phyloP scores from a whole-genome alignment of 306 rosid genomes.

The Lathyrus oleraceus region DNA sequence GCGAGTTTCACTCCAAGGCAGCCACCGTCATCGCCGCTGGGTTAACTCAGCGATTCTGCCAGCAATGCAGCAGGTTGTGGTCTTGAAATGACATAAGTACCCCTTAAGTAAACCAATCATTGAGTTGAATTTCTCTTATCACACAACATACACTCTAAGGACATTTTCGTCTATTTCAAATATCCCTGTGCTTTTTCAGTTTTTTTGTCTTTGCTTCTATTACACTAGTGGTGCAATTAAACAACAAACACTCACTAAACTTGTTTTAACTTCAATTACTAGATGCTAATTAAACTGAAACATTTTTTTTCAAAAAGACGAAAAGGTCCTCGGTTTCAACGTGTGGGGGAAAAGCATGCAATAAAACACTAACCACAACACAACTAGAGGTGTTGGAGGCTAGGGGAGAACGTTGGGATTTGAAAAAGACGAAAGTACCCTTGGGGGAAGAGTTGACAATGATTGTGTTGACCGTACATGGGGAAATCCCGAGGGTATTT shows the following conservation, averaged over 20 bases:
- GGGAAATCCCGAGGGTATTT: conserved; percentile 86
- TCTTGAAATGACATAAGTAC: conserved; percentile 20
- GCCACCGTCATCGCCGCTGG: conserved; percentile 93
- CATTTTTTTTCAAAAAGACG: conserved; percentile 10
- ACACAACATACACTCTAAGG: conserved; percentile 38
- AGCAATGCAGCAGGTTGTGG: conserved; percentile 95
- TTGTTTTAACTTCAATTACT: neutral
- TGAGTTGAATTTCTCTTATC: conserved; percentile 1
- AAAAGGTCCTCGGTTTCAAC: too few species aligned
- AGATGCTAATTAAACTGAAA: neutral
- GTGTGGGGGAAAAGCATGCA: neutral
- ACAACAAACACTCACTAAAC: neutral
- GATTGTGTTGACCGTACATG: conserved; percentile 65
- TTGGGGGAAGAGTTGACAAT: conserved; percentile 42
- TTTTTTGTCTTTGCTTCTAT: conserved; percentile 1
- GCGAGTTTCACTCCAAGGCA: conserved; percentile 96
- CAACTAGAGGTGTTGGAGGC: neutral
- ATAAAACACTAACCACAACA: neutral
- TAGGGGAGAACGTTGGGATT: conserved; percentile 13
- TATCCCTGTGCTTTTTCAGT: neutral
- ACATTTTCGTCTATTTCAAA: conserved; percentile 45
- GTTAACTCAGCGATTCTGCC: conserved; percentile 98
- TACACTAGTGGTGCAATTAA: conserved; percentile 6
- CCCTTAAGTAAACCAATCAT: conserved; percentile 43
- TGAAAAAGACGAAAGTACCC: conserved; percentile 45